Conservation (phyloP, 23 red algal genomes). For the Agarophyton chilense region DNA sequence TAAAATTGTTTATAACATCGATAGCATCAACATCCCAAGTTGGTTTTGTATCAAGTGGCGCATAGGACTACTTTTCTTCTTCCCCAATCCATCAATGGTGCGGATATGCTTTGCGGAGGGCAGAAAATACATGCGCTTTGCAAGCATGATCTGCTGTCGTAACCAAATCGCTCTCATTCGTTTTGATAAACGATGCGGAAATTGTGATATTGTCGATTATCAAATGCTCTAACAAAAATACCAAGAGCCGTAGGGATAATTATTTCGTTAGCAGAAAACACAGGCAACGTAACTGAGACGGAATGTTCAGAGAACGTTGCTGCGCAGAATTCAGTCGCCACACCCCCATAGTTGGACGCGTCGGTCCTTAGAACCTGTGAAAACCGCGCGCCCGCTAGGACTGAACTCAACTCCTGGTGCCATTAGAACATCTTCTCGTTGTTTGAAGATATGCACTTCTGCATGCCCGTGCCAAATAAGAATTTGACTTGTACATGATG, state of each 20-base stretch:
- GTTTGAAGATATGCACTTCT: slow-evolving; percentile 97
- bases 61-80: slow-evolving; percentile 28
- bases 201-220: slow-evolving; percentile 84
- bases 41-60: slow-evolving; percentile 19
- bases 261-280: slow-evolving; percentile 85
- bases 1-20: slow-evolving; percentile 96
- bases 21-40: slow-evolving; percentile 95
- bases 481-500: slow-evolving; percentile 72
- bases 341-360: slow-evolving; percentile 92
- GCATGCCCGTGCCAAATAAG: slow-evolving; percentile 96
- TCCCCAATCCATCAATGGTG: slow-evolving; percentile 49
- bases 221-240: slow-evolving; percentile 92
- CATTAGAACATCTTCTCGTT: slow-evolving; percentile 81
- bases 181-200: slow-evolving; percentile 65
- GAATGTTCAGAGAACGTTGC: slow-evolving; percentile 83
- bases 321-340: slow-evolving; percentile 79
- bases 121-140: slow-evolving; percentile 59
- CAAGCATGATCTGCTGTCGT: slow-evolving; percentile 62
- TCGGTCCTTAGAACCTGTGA: slow-evolving; percentile 83
- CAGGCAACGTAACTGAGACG: slow-evolving; percentile 65
- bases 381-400: slow-evolving; percentile 84
- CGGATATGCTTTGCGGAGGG: slow-evolving; percentile 29
- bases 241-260: slow-evolving; percentile 83
- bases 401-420: slow-evolving; percentile 75
- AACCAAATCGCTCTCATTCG: slow-evolving; percentile 55